Percentiles rank a stretch among this genome's conserved stretches.
These are phyloP conservation scores for Alternaria arbusti DNA, from an alignment of 2,329 filamentous ascomycete genomes.

Conservation along the genomic window DNA sequence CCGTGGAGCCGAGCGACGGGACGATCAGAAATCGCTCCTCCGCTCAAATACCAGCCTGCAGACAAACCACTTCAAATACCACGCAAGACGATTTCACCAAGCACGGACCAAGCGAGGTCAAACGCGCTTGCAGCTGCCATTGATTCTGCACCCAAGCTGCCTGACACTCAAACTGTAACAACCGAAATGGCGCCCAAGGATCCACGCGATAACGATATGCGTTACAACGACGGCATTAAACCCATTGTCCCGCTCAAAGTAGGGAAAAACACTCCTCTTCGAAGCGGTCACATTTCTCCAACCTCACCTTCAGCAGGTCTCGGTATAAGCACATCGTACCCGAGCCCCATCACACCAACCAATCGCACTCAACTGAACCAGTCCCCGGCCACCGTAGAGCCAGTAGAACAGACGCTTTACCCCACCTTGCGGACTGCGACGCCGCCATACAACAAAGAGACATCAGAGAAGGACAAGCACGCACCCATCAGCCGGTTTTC, in stretches of 20 bases:
- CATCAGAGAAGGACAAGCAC: conserved; percentile 29
- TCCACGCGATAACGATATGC: conserved; percentile 26
- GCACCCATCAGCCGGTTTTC: conserved; percentile 35
- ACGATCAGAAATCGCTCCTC: conserved; percentile 67
- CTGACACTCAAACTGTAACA: conserved; percentile 43
- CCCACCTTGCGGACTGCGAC: conserved; percentile 28
- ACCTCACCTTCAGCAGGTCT: conserved; percentile 33
- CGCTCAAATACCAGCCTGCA: conserved; percentile 66
- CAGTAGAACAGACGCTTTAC: conserved; percentile 20
- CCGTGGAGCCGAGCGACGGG: conserved; percentile 78
- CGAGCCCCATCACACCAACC: conserved; percentile 39
- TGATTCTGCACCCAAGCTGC: conserved; percentile 24
- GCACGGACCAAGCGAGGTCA: conserved; percentile 24
- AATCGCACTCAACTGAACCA: conserved; percentile 23
- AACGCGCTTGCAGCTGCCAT: conserved; percentile 34
- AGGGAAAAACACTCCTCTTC: conserved; percentile 45
- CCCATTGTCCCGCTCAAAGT: conserved; percentile 53
- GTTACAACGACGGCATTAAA: conserved; percentile 51
- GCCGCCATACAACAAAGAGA: conserved; percentile 31
- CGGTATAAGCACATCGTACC: conserved; percentile 34
- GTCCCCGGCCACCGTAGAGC: conserved; percentile 17
- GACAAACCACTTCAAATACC: conserved; percentile 63
- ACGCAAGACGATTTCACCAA: conserved; percentile 35
- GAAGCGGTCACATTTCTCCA: conserved; percentile 40
- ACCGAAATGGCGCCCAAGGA: conserved; percentile 15